Conservation (phyloP, 1,284 basidiomycete genomes). For the Malassezia restricta region DNA sequence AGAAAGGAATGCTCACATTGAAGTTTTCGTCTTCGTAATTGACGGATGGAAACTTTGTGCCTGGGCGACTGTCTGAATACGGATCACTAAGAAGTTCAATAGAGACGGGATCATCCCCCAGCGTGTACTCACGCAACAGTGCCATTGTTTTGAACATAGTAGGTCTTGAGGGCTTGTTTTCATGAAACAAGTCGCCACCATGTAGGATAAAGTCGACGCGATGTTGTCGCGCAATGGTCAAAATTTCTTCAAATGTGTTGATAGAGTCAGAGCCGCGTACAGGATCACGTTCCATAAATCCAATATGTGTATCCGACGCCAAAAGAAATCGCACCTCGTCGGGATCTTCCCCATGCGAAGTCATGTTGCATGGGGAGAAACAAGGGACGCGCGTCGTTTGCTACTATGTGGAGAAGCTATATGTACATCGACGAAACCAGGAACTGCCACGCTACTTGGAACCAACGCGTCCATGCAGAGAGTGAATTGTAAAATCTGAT, state of each 20-base stretch:
- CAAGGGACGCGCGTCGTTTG: not conserved
- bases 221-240: conserved; percentile 75
- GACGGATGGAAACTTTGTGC: conserved; percentile 63
- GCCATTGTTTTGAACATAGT: conserved; percentile 64
- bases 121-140: conserved; percentile 74
- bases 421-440: not conserved
- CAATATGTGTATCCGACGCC: conserved; percentile 53
- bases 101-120: conserved; percentile 74
- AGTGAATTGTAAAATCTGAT: not conserved
- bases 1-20: conserved; percentile 86
- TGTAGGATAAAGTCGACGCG: conserved; percentile 59
- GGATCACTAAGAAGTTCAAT: conserved; percentile 86
- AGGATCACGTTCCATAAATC: conserved; percentile 86
- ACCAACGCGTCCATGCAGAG: not conserved
- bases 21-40: conserved; percentile 97
- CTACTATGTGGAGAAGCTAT: too few relatives aligned
- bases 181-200: conserved; percentile 92
- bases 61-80: conserved; percentile 54
- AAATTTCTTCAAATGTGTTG: conserved; percentile 83
- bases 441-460: too few relatives aligned
- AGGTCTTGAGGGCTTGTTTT: conserved; percentile 84
- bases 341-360: not conserved
- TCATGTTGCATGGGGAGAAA: not conserved
- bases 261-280: conserved; percentile 88
- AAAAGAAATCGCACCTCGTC: conserved; percentile 19